Conservation (phyloP, 495 filamentous ascomycete species). For the Hypoxylon lienhwacheense region DNA sequence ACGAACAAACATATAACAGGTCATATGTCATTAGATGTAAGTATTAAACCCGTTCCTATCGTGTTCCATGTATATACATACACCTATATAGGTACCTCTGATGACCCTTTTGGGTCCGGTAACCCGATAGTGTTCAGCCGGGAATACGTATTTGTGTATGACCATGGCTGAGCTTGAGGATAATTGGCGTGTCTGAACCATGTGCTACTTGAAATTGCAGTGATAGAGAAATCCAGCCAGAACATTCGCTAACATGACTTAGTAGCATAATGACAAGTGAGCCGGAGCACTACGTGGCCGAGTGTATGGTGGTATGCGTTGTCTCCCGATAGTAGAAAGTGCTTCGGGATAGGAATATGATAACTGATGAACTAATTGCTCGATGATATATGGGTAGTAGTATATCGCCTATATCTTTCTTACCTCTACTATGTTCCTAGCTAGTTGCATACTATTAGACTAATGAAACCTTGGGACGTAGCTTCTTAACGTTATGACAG, state of each 20-base stretch:
- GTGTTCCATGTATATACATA: neutral
- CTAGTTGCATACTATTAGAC: no score
- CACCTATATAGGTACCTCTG: no score
- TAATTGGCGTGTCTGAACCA: slow-evolving; percentile 26
- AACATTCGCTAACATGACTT: slow-evolving; percentile 13
- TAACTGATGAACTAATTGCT: no score
- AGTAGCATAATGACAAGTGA: neutral
- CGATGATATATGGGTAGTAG: no score
- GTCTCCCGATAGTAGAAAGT: neutral
- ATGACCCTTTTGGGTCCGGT: slow-evolving; percentile 33
- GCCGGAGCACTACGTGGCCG: neutral
- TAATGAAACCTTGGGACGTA: no score
- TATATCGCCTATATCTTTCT: no score
- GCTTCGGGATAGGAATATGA: neutral
- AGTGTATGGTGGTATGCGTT: neutral
- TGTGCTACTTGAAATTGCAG: neutral
- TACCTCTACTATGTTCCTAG: no score
- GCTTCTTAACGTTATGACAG: no score
- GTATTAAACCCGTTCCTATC: slow-evolving; percentile 1
- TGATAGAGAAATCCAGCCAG: neutral
- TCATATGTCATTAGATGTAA: no score
- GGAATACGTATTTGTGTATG: slow-evolving; percentile 21
- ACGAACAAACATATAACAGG: no score
- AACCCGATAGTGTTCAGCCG: slow-evolving; percentile 31
- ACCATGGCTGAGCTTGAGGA: slow-evolving; percentile 32